Evolutionary conservation across 2,329 filamentous ascomycete genomes (phyloP).

Genomic region (Fusarium subtropicale): DNA sequence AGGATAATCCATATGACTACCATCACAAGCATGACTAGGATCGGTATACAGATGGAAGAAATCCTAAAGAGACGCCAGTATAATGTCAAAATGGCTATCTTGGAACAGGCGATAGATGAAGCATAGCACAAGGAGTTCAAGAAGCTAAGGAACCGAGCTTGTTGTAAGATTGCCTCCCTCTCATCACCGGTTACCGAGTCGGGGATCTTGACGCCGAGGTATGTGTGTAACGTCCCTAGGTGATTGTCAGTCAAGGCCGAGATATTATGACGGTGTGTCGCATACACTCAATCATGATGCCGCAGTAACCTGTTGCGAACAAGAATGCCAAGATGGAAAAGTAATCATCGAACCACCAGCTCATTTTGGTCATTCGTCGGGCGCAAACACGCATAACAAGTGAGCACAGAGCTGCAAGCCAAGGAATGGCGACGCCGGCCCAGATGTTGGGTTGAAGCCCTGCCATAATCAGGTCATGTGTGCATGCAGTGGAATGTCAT

Average conservation of each 20-base stretch:
- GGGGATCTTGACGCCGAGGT: constrained; percentile 35
- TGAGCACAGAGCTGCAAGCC: constrained; percentile 35
- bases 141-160: constrained; percentile 31
- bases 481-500: background rate
- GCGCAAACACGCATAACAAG: constrained; percentile 36
- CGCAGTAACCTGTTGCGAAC: constrained; percentile 35
- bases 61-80: constrained; percentile 49
- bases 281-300: constrained; percentile 39
- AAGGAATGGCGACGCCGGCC: constrained; percentile 37
- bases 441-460: constrained; percentile 42
- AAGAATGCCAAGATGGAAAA: constrained; percentile 38
- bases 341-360: constrained; percentile 44
- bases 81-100: constrained; percentile 47
- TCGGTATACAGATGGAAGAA: constrained; percentile 45
- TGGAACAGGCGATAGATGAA: constrained; percentile 45
- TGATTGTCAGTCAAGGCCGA: background rate
- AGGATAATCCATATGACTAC: constrained; percentile 46
- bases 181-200: constrained; percentile 1
- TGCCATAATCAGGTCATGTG: constrained; percentile 29
- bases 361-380: constrained; percentile 38
- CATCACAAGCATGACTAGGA: constrained; percentile 41
- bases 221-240: constrained; percentile 38
- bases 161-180: constrained; percentile 23
- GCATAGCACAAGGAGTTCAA: constrained; percentile 41
- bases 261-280: background rate